A percentile compares a stretch with the other conserved stretches of the same genome.
phyloP scores from a whole-genome alignment of 345 rosid genomes.

The Raphanus sativus region DNA sequence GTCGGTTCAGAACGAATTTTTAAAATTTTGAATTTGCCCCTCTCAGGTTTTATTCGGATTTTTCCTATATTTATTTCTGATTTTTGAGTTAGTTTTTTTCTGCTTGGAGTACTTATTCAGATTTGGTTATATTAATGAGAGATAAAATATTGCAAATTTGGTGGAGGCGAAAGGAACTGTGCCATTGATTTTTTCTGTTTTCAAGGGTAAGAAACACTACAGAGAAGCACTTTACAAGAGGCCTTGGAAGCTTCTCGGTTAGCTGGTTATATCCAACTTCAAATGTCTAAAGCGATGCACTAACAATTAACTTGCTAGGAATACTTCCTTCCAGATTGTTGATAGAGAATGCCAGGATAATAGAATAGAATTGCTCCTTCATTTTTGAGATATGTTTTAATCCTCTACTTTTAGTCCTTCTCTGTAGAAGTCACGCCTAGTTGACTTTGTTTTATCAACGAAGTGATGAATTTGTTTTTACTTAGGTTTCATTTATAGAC shows the following conservation, averaged over 20 bases:
- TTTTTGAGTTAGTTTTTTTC: too few relatives aligned
- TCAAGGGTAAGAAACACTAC: background rate
- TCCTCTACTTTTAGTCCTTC: too few relatives aligned
- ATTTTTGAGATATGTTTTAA: too few relatives aligned
- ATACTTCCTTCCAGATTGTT: background rate
- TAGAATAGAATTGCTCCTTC: background rate
- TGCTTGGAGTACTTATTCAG: too few relatives aligned
- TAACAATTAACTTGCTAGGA: rapidly evolving
- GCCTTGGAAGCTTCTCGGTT: conserved; percentile 17
- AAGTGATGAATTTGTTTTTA: background rate
- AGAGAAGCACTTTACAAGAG: background rate
- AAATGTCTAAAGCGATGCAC: background rate
- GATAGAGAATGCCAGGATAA: background rate
- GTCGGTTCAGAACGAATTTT: too few relatives aligned
- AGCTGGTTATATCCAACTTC: background rate
- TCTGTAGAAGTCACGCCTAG: background rate
- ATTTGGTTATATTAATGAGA: too few relatives aligned
- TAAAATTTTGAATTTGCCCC: too few relatives aligned
- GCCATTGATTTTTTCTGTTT: background rate
- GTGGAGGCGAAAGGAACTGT: too few relatives aligned
- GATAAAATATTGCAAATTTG: too few relatives aligned
- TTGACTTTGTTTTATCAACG: background rate
- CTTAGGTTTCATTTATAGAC: background rate
- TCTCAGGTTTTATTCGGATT: too few relatives aligned
- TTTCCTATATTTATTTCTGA: too few relatives aligned